These are phyloP conservation scores for Cystofilobasidium capitatum DNA, from an alignment of 768 basidiomycete genomes.

Conservation along the genomic window DNA sequence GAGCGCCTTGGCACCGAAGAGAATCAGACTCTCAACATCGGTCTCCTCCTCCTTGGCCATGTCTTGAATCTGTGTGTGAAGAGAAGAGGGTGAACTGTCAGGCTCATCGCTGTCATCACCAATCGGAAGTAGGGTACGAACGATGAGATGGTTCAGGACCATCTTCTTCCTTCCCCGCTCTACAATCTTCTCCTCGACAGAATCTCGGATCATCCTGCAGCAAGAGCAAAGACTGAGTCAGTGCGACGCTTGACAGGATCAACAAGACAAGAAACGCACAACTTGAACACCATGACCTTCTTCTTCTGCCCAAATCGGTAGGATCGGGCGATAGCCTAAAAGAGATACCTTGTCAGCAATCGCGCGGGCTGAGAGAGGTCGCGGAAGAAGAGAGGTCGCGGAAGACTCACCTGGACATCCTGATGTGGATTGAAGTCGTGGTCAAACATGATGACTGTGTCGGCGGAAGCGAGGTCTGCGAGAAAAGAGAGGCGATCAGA, in stretches of 20 bases:
- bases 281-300: constrained; percentile 80
- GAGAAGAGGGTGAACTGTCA: constrained; percentile 15
- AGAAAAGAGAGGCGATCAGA: neutral
- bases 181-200: constrained; percentile 87
- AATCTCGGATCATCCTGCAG: constrained; percentile 68
- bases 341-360: neutral
- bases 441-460: constrained; percentile 51
- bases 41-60: constrained; percentile 77
- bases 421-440: constrained; percentile 70
- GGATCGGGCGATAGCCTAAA: constrained; percentile 81
- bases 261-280: constrained; percentile 36
- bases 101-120: no score
- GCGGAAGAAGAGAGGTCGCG: no score
- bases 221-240: neutral
- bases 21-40: constrained; percentile 57
- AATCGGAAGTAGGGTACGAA: constrained; percentile 39
- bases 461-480: constrained; percentile 22
- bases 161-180: constrained; percentile 92
- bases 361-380: no score
- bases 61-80: constrained; percentile 49
- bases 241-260: neutral
- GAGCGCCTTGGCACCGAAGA: constrained; percentile 48
- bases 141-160: constrained; percentile 85
- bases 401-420: constrained; percentile 4
- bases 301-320: constrained; percentile 94